Percentiles rank a stretch among this genome's conserved stretches.
Conservation (phyloP, 345 rosid species). For the Acer campestre region DNA sequence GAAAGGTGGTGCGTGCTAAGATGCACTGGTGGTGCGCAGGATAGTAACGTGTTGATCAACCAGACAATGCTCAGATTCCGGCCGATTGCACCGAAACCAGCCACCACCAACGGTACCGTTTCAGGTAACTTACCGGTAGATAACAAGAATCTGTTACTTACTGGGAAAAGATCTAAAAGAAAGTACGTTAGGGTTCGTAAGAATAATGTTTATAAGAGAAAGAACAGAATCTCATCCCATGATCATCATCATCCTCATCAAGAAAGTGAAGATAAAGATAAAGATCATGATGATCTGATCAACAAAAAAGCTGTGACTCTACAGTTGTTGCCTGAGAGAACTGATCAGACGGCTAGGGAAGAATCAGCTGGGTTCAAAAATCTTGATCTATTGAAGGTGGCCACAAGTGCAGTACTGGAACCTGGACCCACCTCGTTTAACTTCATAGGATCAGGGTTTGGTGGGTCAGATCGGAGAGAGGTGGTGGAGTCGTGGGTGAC, state of each 20-base stretch:
- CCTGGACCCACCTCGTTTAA: neutral
- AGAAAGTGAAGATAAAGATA: constrained; percentile 4
- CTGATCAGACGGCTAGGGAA: neutral
- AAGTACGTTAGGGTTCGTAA: constrained; percentile 43
- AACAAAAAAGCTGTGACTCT: constrained; percentile 23
- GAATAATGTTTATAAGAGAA: constrained; percentile 17
- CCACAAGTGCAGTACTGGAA: neutral
- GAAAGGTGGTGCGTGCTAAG: constrained; percentile 19
- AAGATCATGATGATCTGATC: neutral
- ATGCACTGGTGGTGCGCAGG: constrained; percentile 7
- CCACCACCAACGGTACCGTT: constrained; percentile 4
- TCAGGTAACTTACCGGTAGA: constrained; percentile 12
- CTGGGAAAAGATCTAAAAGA: constrained; percentile 23
- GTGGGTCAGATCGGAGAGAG: neutral
- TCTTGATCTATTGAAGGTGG: neutral
- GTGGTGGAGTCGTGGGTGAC: constrained; percentile 35
- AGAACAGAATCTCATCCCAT: neutral
- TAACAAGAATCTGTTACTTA: constrained; percentile 6
- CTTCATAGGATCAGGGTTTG: neutral
- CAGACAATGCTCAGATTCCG: constrained; percentile 33
- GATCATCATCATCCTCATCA: neutral
- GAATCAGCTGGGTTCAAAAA: neutral
- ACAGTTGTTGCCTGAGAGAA: constrained; percentile 28
- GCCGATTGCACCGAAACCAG: constrained; percentile 38
- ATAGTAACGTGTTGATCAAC: constrained; percentile 21